Evolutionary conservation across 116 monocot genomes (phyloP).

Genomic region (Dioscorea cayenensis): DNA sequence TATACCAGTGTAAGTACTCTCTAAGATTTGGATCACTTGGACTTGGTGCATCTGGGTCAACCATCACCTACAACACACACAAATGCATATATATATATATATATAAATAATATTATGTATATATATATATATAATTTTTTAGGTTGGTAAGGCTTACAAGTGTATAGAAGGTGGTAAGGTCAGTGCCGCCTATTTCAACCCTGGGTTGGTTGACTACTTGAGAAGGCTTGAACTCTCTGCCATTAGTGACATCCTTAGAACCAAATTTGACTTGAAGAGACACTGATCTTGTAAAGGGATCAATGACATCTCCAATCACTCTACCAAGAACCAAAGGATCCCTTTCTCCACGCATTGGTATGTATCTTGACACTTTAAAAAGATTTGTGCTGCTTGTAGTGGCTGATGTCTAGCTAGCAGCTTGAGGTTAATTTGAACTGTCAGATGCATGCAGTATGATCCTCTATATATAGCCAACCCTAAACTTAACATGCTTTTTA

Average conservation of each 20-base stretch:
- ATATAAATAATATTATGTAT: too few relatives aligned
- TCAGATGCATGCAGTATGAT: too few relatives aligned
- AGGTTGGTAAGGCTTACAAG: constrained; percentile 22
- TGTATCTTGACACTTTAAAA: too few relatives aligned
- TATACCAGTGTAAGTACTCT: constrained; percentile 39
- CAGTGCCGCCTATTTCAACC: constrained; percentile 51
- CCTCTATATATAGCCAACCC: too few relatives aligned
- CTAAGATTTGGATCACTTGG: constrained; percentile 18
- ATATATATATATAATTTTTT: too few relatives aligned
- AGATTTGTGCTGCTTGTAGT: too few relatives aligned
- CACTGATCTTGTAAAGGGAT: constrained; percentile 26
- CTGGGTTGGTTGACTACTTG: constrained; percentile 33
- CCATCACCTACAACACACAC: constrained; percentile 18
- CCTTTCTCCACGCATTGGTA: constrained; percentile 4
- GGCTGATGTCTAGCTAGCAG: too few relatives aligned
- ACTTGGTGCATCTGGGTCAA: constrained; percentile 36
- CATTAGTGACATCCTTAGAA: constrained; percentile 22
- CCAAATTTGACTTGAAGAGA: constrained; percentile 17
- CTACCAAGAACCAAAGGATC: constrained; percentile 55
- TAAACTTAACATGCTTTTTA: too few relatives aligned
- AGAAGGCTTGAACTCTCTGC: constrained; percentile 57
- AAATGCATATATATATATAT: not conserved
- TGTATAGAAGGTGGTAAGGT: constrained; percentile 45
- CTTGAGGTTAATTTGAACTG: too few relatives aligned
- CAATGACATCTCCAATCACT: constrained; percentile 51